Evolutionary conservation across 352 stramenopile species (phyloP).

Genomic region (Phytophthora tubulina): DNA sequence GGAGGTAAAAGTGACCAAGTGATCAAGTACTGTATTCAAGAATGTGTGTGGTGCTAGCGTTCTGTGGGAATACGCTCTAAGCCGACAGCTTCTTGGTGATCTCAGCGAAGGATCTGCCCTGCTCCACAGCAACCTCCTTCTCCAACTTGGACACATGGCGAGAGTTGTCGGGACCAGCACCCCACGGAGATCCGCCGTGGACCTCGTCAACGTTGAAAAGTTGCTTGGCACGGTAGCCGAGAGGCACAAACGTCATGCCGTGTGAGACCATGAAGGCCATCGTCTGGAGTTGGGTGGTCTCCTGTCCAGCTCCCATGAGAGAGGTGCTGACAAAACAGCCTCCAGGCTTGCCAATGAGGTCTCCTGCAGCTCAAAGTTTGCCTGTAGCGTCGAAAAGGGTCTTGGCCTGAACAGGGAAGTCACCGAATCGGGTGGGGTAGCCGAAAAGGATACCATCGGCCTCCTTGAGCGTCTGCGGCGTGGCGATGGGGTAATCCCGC

Average conservation of each 20-base stretch:
- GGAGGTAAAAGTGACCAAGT: too few relatives aligned
- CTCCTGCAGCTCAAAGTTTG: slow-evolving; percentile 7
- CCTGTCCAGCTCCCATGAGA: slow-evolving; percentile 13
- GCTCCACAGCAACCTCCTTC: slow-evolving; percentile 13
- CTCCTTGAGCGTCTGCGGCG: slow-evolving; percentile 22
- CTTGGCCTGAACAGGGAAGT: slow-evolving; percentile 21
- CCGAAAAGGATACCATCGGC: slow-evolving; percentile 28
- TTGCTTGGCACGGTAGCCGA: slow-evolving; percentile 23
- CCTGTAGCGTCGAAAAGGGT: slow-evolving; percentile 21
- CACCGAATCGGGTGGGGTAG: slow-evolving; percentile 19
- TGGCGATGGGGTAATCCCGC: slow-evolving; percentile 2
- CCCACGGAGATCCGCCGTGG: slow-evolving; percentile 26
- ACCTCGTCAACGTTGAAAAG: slow-evolving; percentile 24
- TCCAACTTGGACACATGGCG: slow-evolving; percentile 23
- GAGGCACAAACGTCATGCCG: slow-evolving; percentile 24
- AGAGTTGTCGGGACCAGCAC: slow-evolving; percentile 11
- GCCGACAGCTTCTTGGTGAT: slow-evolving; percentile 18
- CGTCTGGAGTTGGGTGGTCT: slow-evolving; percentile 16
- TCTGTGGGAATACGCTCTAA: background rate
- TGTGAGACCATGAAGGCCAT: slow-evolving; percentile 26
- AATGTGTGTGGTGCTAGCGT: too few relatives aligned
- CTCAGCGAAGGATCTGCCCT: slow-evolving; percentile 21
- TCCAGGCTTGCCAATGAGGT: slow-evolving; percentile 18
- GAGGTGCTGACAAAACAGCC: slow-evolving; percentile 27
- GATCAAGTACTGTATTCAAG: too few relatives aligned